These are phyloP conservation scores for Climacium dendroides DNA, from an alignment of 225 moss, liverwort and hornwort genomes.

Conservation along the genomic window DNA sequence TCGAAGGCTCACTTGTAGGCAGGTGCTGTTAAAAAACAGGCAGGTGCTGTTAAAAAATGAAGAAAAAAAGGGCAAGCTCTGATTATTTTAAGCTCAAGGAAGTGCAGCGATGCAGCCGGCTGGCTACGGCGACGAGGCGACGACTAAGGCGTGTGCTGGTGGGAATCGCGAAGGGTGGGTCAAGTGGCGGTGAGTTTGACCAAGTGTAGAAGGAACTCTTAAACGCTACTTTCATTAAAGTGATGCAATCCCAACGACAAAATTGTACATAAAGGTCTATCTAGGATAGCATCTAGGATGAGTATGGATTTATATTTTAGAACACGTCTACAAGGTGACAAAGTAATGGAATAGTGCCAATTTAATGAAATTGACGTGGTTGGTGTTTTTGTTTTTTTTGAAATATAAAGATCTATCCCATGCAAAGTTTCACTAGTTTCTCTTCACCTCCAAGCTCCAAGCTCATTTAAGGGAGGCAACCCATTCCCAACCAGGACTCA, in stretches of 20 bases:
- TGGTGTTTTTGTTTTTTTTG: background rate
- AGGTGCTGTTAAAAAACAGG: too few species aligned
- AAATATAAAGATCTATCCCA: background rate
- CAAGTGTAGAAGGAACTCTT: too few species aligned
- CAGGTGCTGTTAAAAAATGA: background rate
- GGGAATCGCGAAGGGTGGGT: too few species aligned
- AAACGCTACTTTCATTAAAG: background rate
- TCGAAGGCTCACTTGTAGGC: too few species aligned
- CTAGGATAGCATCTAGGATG: background rate
- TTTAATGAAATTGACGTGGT: background rate
- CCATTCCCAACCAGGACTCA: too few species aligned
- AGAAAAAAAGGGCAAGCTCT: background rate
- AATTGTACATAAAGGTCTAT: background rate
- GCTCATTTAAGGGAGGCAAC: too few species aligned
- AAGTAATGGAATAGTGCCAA: background rate
- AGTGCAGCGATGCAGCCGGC: background rate
- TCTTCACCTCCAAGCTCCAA: background rate
- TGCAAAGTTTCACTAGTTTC: fast-evolving
- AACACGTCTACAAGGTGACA: fast-evolving
- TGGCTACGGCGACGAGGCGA: too few species aligned
- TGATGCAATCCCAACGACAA: fast-evolving
- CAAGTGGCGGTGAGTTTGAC: background rate
- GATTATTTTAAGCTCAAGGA: background rate
- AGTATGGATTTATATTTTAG: background rate
- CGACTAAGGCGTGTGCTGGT: too few species aligned